Evolutionary conservation across 257 asterid genomes (phyloP), one percentile per base, ranked within the genome.

Genomic region (Oldenlandia corymbosa): DNA sequence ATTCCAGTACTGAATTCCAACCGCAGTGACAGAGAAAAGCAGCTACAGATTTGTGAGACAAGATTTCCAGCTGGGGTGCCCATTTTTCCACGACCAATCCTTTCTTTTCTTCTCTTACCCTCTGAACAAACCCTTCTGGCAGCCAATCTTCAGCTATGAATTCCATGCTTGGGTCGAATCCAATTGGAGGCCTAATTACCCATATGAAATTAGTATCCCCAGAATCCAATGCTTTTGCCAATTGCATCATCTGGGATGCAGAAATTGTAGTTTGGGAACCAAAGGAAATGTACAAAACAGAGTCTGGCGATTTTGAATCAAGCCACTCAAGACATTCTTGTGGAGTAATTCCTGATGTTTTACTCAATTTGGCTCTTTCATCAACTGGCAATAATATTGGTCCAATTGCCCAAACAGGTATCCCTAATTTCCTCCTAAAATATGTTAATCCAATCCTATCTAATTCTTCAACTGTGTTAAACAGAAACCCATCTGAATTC

Each of bases 1-100:
- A 69, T 64, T 86, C 91, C 58, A 84, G 77, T 27, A 79, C 78
- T 11, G 91, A 87, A 50, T 86, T 86, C 91, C 91, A 84, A 4
- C 91, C 87, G 43, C 87, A 86, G n/a, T 82, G 86, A 30, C 81
- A 80, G 3, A 84, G 52, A 37, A 81, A 84, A 8, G 75, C 84
- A 17, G 67, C 80, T 1, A 73, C 68, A 0, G 91, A 81, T 62
- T 63, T 64, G 52, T 84, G 94, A 0, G 49, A 62, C 67, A 84
- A 68, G 27, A 83, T 83, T 45, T 79, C 85, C 62, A 72, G 28
- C 64, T 83, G 91, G 23, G 94, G 91, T 31, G 85, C 86, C 87
- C 87, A 86, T 41, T 76, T 75, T 2, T 66, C 41, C 20, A 86
- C 75, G 10, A 80, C 69, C 21, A 78, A 49, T 2, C 91, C 89